Conservation (phyloP, 225 moss, liverwort and hornwort species). For the Polytrichum commune region DNA sequence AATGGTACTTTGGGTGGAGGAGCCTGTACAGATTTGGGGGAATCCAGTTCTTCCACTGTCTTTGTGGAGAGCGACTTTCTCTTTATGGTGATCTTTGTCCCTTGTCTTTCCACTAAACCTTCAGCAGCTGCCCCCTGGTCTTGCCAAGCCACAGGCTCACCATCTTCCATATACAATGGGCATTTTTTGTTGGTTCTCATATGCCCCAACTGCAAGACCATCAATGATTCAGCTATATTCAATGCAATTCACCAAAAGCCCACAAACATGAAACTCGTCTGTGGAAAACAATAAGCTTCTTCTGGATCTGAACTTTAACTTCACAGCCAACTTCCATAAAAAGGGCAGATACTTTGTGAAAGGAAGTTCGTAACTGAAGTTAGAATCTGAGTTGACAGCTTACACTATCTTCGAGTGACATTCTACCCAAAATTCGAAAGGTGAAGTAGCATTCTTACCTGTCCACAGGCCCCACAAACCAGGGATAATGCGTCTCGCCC, state of each 20-base stretch:
- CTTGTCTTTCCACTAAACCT: constrained; percentile 83
- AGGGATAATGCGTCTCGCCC: constrained; percentile 90
- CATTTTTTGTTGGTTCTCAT: constrained; percentile 99
- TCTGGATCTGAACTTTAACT: too few species aligned
- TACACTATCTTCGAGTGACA: not conserved
- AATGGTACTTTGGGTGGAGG: constrained; percentile 12
- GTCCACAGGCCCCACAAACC: constrained; percentile 99
- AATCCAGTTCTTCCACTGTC: constrained; percentile 76
- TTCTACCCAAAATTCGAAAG: not conserved
- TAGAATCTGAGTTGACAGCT: not conserved
- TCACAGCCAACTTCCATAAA: too few species aligned
- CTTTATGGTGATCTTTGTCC: constrained; percentile 92
- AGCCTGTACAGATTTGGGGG: constrained; percentile 34
- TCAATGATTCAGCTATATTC: too few species aligned
- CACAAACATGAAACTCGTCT: too few species aligned
- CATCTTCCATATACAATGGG: constrained; percentile 96
- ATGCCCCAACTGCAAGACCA: constrained; percentile 77
- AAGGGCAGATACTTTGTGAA: too few species aligned
- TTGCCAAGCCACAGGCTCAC: constrained; percentile 78
- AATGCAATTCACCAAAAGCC: too few species aligned
- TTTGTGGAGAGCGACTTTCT: constrained; percentile 44
- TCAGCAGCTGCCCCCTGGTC: constrained; percentile 66
- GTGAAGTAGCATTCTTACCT: constrained; percentile 63
- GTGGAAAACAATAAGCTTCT: too few species aligned
- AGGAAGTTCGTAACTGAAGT: too few species aligned